Percentiles rank a stretch among this genome's conserved stretches.
Conservation (phyloP, 495 filamentous ascomycete species). For the Lepidopterella palustris region DNA sequence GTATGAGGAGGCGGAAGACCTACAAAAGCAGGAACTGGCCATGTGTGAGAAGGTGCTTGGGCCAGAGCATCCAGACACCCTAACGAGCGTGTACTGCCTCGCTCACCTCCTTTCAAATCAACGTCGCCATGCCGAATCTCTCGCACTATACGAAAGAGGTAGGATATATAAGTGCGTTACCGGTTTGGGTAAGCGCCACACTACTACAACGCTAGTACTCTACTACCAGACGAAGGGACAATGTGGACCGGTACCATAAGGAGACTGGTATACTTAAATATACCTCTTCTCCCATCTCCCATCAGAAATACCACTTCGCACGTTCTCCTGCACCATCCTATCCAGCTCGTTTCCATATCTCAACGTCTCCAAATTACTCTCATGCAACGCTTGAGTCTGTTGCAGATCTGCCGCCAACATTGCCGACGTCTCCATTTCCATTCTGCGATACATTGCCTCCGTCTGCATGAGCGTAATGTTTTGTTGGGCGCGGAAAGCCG, state of each 20-base stretch:
- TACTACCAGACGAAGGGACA: background rate
- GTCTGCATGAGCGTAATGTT: background rate
- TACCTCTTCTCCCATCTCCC: background rate
- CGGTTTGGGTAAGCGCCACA: background rate
- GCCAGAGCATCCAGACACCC: constrained; percentile 9
- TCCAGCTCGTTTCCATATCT: background rate
- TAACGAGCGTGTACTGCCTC: constrained; percentile 16
- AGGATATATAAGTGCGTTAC: too few relatives aligned
- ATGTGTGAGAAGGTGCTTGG: constrained; percentile 4
- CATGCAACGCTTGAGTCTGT: background rate
- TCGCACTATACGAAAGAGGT: constrained; percentile 15
- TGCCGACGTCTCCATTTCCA: background rate
- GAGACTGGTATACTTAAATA: background rate
- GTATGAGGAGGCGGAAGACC: constrained; percentile 5
- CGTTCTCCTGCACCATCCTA: background rate
- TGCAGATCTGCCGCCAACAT: background rate
- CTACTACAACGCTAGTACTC: background rate
- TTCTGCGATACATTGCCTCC: background rate
- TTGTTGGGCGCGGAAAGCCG: background rate
- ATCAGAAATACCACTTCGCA: background rate
- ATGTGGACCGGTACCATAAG: background rate
- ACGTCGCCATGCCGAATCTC: constrained; percentile 11
- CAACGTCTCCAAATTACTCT: background rate
- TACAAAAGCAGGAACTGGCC: background rate
- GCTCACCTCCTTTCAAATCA: constrained; percentile 14